Evolutionary conservation across 495 filamentous ascomycete genomes (phyloP), one percentile per base, ranked within the genome.

Genomic region (Saxispiralis lemnorum): DNA sequence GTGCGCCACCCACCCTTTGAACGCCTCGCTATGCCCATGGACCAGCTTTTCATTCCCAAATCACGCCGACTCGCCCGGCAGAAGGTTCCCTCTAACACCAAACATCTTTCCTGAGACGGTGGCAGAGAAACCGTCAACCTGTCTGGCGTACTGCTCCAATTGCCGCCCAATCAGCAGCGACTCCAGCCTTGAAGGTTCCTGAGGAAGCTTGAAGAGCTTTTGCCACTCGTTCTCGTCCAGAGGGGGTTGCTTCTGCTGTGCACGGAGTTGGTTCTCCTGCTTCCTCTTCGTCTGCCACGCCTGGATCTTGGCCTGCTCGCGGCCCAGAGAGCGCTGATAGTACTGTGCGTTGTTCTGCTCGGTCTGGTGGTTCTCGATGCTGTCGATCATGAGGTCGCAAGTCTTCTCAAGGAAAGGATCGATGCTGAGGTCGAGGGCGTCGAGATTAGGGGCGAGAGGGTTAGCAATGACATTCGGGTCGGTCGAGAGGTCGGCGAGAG

Each of bases 331-430:
- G 43, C 89, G 76, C 66, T 93, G 84, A 69, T 96, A 93, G 70
- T 94, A 97, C 65, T 93, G 85, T 67, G 84, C 82, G 70, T 97
- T 97, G 73, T 96, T 97, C 59, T 88, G 79, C 65, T 97, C 89
- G 38, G 87, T 93, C 64, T 96, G 86, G 69, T 97, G 89, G 18
- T 79, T 75, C 68, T 97, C 89, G 57, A 97, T 96, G 65, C 77
- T 83, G 46, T 97, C 89, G 45, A 97, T 76, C 18, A 97, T 74
- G 49, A 93, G 75, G 57, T 97, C 87, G 63, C 83, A 89, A 45
- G 88, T 93, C 72, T 93, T 93, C 71, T 94, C 87, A n/a, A 97
- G 75, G 71, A 89, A 96, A 19, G 89, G 89, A 58, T 97, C 89
- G 60, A 96, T 88, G 52, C 76, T 83, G 39, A 97, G 78, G 46